phyloP scores from a whole-genome alignment of 768 basidiomycete species.

The Pleurotus tuber-regium region DNA sequence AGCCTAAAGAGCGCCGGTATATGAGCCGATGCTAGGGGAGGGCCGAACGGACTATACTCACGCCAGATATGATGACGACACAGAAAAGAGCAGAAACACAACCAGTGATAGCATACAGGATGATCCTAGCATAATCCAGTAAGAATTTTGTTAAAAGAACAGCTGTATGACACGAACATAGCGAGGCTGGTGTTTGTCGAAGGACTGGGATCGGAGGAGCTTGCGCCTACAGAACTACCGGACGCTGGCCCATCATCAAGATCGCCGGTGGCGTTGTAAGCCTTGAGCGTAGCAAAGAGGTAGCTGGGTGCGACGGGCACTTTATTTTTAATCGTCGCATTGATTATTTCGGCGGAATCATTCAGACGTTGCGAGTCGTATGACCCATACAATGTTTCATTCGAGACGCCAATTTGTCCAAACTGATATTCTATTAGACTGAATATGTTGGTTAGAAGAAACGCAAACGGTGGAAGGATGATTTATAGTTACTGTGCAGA shows the following conservation, averaged over 20 bases:
- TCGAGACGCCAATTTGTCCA: slow-evolving; percentile 43
- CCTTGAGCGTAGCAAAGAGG: slow-evolving; percentile 67
- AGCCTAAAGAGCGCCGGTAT: slow-evolving; percentile 44
- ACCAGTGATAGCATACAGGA: slow-evolving; percentile 85
- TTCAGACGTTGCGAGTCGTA: slow-evolving; percentile 69
- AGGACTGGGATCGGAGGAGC: background rate
- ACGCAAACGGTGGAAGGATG: background rate
- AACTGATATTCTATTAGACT: slow-evolving; percentile 52
- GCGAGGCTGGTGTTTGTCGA: slow-evolving; percentile 59
- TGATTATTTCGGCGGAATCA: slow-evolving; percentile 40
- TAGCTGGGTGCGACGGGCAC: slow-evolving; percentile 52
- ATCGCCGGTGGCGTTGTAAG: slow-evolving; percentile 55
- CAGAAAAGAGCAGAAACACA: slow-evolving; percentile 85
- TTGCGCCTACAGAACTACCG: slow-evolving; percentile 19
- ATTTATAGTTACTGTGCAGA: slow-evolving; percentile 38
- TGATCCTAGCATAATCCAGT: slow-evolving; percentile 49
- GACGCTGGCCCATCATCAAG: slow-evolving; percentile 19
- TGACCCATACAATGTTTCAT: slow-evolving; percentile 46
- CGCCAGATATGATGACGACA: slow-evolving; percentile 82
- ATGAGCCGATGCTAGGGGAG: too few relatives aligned
- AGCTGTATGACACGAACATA: slow-evolving; percentile 49
- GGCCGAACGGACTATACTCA: too few relatives aligned
- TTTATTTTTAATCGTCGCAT: slow-evolving; percentile 37
- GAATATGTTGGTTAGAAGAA: background rate
- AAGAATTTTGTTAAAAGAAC: slow-evolving; percentile 10